Conservation (phyloP, 176 grass and related monocot species). For the Tuctoria greenei region DNA sequence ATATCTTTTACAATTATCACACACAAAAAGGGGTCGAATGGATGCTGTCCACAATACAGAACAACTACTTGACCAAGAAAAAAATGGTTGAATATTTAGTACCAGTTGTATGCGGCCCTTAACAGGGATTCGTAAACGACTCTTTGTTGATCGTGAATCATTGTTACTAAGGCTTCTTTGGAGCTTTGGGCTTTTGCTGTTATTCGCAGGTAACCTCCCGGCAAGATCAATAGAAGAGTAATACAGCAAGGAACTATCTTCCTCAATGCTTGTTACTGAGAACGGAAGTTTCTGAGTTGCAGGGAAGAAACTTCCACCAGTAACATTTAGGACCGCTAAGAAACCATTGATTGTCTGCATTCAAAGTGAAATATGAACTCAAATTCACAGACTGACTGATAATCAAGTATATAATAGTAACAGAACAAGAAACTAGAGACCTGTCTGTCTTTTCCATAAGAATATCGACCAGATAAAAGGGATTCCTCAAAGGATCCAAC, state of each 20-base stretch:
- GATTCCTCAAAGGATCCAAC: slow-evolving; percentile 97
- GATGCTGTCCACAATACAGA: background rate
- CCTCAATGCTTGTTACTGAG: slow-evolving; percentile 78
- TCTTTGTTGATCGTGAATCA: slow-evolving; percentile 79
- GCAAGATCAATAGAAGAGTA: slow-evolving; percentile 91
- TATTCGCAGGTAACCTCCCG: slow-evolving; percentile 50
- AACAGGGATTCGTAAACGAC: slow-evolving; percentile 80
- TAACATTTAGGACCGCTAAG: slow-evolving; percentile 77
- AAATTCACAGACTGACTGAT: slow-evolving; percentile 28
- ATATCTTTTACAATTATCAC: slow-evolving; percentile 8
- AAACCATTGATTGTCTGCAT: slow-evolving; percentile 94
- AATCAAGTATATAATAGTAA: slow-evolving; percentile 15
- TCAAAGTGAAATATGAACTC: slow-evolving; percentile 22
- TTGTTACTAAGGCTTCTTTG: slow-evolving; percentile 68
- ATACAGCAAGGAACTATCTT: slow-evolving; percentile 87
- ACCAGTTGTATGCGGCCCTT: slow-evolving; percentile 96
- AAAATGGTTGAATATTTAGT: slow-evolving; percentile 21
- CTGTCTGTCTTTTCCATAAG: slow-evolving; percentile 85
- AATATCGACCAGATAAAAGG: slow-evolving; percentile 86
- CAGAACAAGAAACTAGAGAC: slow-evolving; percentile 40
- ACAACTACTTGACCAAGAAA: slow-evolving; percentile 9
- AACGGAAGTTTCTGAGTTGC: slow-evolving; percentile 84
- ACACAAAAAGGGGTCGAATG: background rate
- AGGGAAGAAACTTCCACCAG: slow-evolving; percentile 80
- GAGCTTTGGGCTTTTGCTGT: slow-evolving; percentile 53